Base-by-base conservation (phyloP, 2,329 filamentous ascomycete species). In the Sporothrix brasiliensis region DNA sequence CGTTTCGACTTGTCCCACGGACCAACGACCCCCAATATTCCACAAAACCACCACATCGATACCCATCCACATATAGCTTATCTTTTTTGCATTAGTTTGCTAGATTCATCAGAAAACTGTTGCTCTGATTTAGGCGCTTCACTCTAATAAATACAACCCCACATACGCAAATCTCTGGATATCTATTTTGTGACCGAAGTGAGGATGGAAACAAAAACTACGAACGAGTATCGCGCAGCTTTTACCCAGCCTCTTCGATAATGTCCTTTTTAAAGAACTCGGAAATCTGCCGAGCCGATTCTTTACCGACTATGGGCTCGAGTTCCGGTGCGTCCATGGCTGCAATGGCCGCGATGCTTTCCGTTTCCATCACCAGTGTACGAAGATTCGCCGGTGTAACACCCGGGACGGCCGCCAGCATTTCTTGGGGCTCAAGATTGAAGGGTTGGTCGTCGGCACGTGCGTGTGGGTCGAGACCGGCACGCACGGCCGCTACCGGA, bases 351-450 rank as follows among this genome's bases (percentile, higher is more conserved):
- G 85, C 83, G 47, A 99, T 83, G 79, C 89, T 97, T 74, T 91
- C 90, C 74, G 90, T 88, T 77, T 92, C 87, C 24, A 93, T 77
- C 47, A 91, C 88, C 60, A 99, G 76, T 72, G 87, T 88, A 76
- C 87, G 88, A 47, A 97, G 84, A 72, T 92, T 93, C 80, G 92
- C 91, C 13, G 89, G 89, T 47, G 88, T 94, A 16, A 98, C 87
- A 0, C 95, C 95, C 0, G 95, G 95, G 14, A 98, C 89, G 1
- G 88, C 87, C 39, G 90, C 84, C 73, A 99, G 81, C 92, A 98
- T 97, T 77, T 98, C 94, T 80, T 96, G 92, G 39, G 93, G 92
- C 75, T 92, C 89, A 72, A 90, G 87, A 75, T 93, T 96, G 77
- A 97, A 97, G 0, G 85, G 74, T 75, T 92, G 88, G 74, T 90